Evolutionary conservation across 352 stramenopile species (phyloP).

Genomic region (Pythium aphanidermatum): DNA sequence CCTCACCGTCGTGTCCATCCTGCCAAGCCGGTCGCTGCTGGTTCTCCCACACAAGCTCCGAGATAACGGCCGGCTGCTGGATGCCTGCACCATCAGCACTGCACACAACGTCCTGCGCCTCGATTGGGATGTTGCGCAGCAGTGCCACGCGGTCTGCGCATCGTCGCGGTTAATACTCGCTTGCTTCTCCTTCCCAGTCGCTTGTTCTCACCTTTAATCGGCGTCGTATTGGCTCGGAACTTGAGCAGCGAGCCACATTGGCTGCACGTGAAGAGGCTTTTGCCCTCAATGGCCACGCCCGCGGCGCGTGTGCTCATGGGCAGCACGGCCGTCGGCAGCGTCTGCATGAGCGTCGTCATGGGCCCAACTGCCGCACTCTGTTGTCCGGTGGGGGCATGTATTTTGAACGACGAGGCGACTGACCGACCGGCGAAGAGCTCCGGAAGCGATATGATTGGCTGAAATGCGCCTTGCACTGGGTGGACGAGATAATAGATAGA

Average conservation of each 20-base stretch:
- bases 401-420: slow-evolving; percentile 3
- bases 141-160: slow-evolving; percentile 44
- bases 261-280: slow-evolving; percentile 72
- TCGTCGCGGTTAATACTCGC: too few relatives aligned
- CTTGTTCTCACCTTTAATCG: slow-evolving; percentile 38
- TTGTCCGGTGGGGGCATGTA: not conserved
- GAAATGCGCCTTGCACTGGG: too few relatives aligned
- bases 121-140: slow-evolving; percentile 31
- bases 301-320: slow-evolving; percentile 14
- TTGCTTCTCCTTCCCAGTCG: too few relatives aligned
- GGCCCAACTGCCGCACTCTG: not conserved
- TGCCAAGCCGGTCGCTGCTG: slow-evolving; percentile 4
- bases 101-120: slow-evolving; percentile 4
- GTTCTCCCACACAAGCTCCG: slow-evolving; percentile 23
- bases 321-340: slow-evolving; percentile 5
- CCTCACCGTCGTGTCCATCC: not conserved
- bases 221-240: slow-evolving; percentile 48
- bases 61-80: slow-evolving; percentile 18
- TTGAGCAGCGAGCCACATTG: slow-evolving; percentile 68
- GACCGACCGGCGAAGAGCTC: too few relatives aligned
- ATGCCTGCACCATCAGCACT: slow-evolving; percentile 5
- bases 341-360: slow-evolving; percentile 11
- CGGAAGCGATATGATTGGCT: slow-evolving; percentile 1
- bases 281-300: slow-evolving; percentile 54
- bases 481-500: not conserved